phyloP scores from a whole-genome alignment of 345 rosid species.

The Laguncularia racemosa region DNA sequence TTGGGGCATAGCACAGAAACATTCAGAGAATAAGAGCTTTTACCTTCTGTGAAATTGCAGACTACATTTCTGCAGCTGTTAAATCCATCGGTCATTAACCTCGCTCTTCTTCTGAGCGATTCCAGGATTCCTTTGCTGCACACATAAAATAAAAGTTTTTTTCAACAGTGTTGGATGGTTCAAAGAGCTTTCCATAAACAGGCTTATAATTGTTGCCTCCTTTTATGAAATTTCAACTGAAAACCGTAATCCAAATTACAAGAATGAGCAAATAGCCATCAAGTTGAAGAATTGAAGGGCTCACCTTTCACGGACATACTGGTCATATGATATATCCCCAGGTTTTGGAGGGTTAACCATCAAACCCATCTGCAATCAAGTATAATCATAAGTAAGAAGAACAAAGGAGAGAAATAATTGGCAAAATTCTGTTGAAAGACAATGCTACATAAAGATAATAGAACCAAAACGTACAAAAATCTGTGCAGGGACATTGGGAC shows the following conservation, averaged over 20 bases:
- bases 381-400: neutral
- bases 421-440: slow-evolving; percentile 1
- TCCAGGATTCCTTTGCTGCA: slow-evolving; percentile 85
- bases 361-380: slow-evolving; percentile 72
- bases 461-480: slow-evolving; percentile 65
- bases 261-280: neutral
- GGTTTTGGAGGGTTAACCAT: slow-evolving; percentile 96
- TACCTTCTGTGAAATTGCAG: slow-evolving; percentile 98
- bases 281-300: neutral
- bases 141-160: neutral
- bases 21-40: neutral
- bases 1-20: neutral
- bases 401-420: neutral
- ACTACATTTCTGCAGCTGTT: slow-evolving; percentile 95
- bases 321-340: slow-evolving; percentile 89
- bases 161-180: too few relatives aligned
- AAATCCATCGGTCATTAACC: slow-evolving; percentile 95
- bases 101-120: slow-evolving; percentile 89
- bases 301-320: slow-evolving; percentile 79
- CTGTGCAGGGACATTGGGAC: slow-evolving; percentile 97
- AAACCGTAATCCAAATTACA: too few relatives aligned
- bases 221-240: too few relatives aligned
- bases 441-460: slow-evolving; percentile 5
- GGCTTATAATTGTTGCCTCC: too few relatives aligned
- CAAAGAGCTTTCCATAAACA: too few relatives aligned